phyloP scores from a whole-genome alignment of 805 yeast genomes.

The Zygosaccharomyces bisporus region DNA sequence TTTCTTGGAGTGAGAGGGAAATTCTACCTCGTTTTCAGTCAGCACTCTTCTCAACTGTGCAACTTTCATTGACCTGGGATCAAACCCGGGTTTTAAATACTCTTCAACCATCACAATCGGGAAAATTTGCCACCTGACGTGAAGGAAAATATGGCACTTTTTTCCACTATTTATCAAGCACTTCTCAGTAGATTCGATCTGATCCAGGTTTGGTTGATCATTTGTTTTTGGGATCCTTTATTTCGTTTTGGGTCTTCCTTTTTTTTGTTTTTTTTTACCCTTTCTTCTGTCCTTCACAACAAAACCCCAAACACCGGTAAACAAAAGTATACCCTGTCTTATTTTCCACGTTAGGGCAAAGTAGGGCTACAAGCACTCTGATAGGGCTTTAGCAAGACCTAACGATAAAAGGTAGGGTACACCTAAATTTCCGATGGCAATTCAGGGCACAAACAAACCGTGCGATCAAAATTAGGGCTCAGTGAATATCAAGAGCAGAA shows the following conservation, averaged over 20 bases:
- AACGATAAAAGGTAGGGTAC: no score
- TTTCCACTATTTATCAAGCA: background rate
- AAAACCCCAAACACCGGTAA: background rate
- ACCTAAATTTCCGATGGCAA: no score
- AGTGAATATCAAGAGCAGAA: no score
- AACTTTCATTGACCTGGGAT: slow-evolving; percentile 61
- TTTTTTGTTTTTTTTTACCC: background rate
- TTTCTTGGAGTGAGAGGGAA: slow-evolving; percentile 65
- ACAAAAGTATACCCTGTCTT: background rate
- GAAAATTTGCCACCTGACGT: background rate
- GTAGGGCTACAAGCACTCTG: no score
- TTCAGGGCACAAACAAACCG: no score
- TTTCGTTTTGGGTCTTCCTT: background rate
- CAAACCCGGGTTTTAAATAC: slow-evolving; percentile 47
- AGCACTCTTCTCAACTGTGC: slow-evolving; percentile 68
- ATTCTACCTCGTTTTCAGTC: slow-evolving; percentile 56
- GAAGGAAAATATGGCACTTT: background rate
- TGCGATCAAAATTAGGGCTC: no score
- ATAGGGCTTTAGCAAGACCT: no score
- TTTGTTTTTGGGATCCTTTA: background rate
- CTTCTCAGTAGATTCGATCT: background rate
- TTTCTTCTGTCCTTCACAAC: no score
- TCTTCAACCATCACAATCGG: slow-evolving; percentile 15
- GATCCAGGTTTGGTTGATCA: background rate
- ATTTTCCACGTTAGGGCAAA: no score